Percentiles rank a stretch among this genome's conserved stretches.
Evolutionary conservation across 129 eudicot species (phyloP).

Genomic region (Arctium minus): DNA sequence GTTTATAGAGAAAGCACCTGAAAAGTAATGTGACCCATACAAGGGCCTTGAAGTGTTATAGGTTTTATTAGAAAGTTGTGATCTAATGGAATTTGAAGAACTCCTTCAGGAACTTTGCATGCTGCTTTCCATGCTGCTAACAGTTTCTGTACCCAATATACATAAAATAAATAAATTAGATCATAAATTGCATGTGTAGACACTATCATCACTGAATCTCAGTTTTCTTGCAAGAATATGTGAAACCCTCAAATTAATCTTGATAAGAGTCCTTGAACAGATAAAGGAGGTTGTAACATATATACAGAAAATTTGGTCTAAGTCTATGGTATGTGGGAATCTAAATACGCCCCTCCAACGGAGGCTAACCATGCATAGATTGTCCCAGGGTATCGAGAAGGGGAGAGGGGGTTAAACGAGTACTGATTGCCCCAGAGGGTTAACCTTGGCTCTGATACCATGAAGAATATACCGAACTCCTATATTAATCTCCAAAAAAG

Average conservation of each 20-base stretch:
- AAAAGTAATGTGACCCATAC: slow-evolving; percentile 50
- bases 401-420: too few species aligned
- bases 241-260: too few species aligned
- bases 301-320: too few species aligned
- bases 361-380: too few species aligned
- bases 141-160: slow-evolving; percentile 46
- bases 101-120: slow-evolving; percentile 55
- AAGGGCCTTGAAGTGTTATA: slow-evolving; percentile 75
- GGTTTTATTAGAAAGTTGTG: slow-evolving; percentile 61
- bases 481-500: not conserved
- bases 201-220: not conserved
- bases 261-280: too few species aligned
- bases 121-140: slow-evolving; percentile 78
- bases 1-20: slow-evolving; percentile 40
- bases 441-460: not conserved
- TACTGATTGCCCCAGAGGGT: too few species aligned
- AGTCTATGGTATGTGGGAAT: not conserved
- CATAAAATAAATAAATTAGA: not conserved
- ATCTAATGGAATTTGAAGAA: slow-evolving; percentile 49
- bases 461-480: not conserved
- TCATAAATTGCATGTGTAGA: not conserved
- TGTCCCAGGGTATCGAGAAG: too few species aligned
- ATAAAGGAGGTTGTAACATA: not conserved
- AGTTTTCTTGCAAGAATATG: too few species aligned
- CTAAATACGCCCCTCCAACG: not conserved